These are phyloP conservation scores for Penicillium taxi DNA, from an alignment of 495 filamentous ascomycete genomes.

Conservation along the genomic window DNA sequence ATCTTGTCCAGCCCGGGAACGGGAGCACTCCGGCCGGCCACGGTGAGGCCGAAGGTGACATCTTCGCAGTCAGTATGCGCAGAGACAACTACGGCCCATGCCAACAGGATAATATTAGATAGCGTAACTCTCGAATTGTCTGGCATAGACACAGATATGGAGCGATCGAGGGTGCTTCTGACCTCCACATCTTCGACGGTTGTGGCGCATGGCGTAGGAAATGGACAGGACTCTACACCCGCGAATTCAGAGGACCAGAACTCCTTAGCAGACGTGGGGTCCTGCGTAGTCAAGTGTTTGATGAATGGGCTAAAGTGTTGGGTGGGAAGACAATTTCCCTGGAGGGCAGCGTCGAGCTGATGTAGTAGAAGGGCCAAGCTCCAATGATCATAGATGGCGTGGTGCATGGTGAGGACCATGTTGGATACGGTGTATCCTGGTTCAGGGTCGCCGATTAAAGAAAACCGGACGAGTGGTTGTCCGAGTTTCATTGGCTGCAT, in stretches of 20 bases:
- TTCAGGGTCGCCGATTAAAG: no score
- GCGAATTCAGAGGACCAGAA: neutral
- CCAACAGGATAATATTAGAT: conserved; percentile 43
- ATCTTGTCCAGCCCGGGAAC: conserved; percentile 2
- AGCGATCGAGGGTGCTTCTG: no score
- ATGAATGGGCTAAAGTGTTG: no score
- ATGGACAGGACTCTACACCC: neutral
- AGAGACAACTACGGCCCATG: conserved; percentile 40
- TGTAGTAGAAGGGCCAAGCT: neutral
- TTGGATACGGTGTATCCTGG: no score
- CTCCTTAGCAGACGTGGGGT: no score
- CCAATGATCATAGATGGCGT: neutral
- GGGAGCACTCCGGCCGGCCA: conserved; percentile 12
- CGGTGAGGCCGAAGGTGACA: conserved; percentile 16
- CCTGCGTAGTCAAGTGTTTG: no score
- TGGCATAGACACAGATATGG: conserved; percentile 12
- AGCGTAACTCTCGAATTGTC: conserved; percentile 25
- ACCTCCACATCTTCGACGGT: neutral
- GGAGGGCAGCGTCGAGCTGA: no score
- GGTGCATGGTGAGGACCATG: neutral
- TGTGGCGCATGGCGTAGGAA: neutral
- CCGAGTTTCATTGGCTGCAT: neutral
- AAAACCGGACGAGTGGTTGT: no score
- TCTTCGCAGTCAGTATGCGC: conserved; percentile 44
- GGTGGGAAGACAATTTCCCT: no score